Conservation (phyloP, 2,329 filamentous ascomycete species). For the Helotiales sp. region DNA sequence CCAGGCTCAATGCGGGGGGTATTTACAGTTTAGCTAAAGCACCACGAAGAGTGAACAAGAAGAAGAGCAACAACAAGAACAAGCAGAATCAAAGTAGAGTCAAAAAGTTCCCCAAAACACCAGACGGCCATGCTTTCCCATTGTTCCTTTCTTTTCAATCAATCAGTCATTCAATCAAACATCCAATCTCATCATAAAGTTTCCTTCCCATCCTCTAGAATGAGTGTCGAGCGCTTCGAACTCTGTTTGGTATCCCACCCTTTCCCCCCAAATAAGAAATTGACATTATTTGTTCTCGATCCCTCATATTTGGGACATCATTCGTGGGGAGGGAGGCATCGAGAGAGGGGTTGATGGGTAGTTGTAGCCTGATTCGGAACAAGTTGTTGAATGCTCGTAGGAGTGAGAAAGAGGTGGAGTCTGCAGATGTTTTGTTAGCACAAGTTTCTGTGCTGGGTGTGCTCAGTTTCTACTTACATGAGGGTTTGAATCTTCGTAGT, state of each 20-base stretch:
- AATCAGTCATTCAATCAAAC: background rate
- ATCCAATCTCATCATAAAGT: constrained; percentile 27
- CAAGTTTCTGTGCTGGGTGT: background rate
- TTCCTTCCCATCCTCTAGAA: constrained; percentile 36
- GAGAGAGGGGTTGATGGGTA: constrained; percentile 74
- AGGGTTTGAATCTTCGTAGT: constrained; percentile 71
- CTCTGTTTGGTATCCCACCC: constrained; percentile 35
- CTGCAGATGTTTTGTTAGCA: constrained; percentile 49
- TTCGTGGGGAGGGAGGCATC: constrained; percentile 71
- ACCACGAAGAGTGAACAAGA: constrained; percentile 9
- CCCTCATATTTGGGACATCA: constrained; percentile 46
- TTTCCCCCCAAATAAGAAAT: constrained; percentile 21
- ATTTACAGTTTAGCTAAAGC: constrained; percentile 40
- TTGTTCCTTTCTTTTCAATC: constrained; percentile 27
- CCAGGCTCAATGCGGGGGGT: constrained; percentile 30
- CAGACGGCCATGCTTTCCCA: constrained; percentile 36
- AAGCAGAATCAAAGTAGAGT: constrained; percentile 24
- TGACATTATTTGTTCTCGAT: constrained; percentile 13
- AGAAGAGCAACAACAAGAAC: constrained; percentile 15
- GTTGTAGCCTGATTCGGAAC: constrained; percentile 64
- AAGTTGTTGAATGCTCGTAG: constrained; percentile 69
- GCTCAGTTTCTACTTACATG: constrained; percentile 68
- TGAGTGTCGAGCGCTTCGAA: constrained; percentile 45
- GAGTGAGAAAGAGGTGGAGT: constrained; percentile 79
- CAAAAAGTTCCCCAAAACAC: constrained; percentile 26